Conservation (phyloP, 2,329 filamentous ascomycete species). For the Beauveria bassiana region DNA sequence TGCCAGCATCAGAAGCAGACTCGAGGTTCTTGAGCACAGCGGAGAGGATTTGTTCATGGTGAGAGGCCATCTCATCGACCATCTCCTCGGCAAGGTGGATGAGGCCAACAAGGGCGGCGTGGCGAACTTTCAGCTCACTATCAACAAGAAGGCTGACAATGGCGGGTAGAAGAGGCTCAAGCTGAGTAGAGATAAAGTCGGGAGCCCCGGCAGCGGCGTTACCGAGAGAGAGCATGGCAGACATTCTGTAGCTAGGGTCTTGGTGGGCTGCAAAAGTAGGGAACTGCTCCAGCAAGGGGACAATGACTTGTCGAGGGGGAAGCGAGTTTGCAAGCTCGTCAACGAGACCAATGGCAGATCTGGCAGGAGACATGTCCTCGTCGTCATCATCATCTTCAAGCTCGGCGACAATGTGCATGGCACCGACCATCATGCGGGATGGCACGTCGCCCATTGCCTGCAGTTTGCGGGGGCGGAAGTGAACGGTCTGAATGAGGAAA, state of each 20-base stretch:
- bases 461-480: constrained; percentile 91
- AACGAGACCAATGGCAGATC: constrained; percentile 77
- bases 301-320: constrained; percentile 87
- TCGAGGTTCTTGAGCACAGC: constrained; percentile 84
- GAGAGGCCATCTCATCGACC: constrained; percentile 77
- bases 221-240: constrained; percentile 83
- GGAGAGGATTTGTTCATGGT: constrained; percentile 78
- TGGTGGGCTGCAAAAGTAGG: constrained; percentile 69
- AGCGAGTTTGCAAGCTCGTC: constrained; percentile 84
- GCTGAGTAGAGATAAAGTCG: constrained; percentile 92
- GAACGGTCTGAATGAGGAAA: constrained; percentile 87
- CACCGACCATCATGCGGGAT: constrained; percentile 77
- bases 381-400: constrained; percentile 70
- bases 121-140: constrained; percentile 72
- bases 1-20: constrained; percentile 60
- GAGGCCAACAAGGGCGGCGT: constrained; percentile 79
- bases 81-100: constrained; percentile 90
- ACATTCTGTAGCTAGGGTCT: constrained; percentile 74
- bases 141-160: constrained; percentile 80
- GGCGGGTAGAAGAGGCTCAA: constrained; percentile 76
- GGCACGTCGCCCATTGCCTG: constrained; percentile 80
- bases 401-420: constrained; percentile 84
- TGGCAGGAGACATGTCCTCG: constrained; percentile 72
- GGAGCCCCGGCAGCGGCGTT: constrained; percentile 95
- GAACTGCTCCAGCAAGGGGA: constrained; percentile 82